A percentile compares a stretch with the other conserved stretches of the same genome.
Conservation (phyloP, 768 basidiomycete genomes). For the Pulveroboletus sp. region DNA sequence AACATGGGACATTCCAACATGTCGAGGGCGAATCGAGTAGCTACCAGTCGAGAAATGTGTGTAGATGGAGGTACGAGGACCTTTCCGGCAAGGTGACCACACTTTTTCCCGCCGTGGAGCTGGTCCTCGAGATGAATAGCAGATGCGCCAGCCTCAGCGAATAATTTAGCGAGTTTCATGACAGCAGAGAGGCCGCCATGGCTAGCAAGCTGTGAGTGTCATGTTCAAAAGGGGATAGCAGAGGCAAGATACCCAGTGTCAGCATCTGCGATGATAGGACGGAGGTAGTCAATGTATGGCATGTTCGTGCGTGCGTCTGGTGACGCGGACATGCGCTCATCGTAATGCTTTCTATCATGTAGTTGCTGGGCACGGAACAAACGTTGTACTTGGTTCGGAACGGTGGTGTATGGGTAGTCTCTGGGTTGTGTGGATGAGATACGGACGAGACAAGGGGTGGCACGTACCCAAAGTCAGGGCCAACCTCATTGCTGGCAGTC, state of each 20-base stretch:
- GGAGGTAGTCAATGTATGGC: conserved; percentile 81
- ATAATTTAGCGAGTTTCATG: conserved; percentile 91
- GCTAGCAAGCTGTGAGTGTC: conserved; percentile 35
- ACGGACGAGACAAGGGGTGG: not conserved
- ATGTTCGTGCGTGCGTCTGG: conserved; percentile 61
- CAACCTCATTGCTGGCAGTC: conserved; percentile 87
- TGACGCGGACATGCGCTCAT: conserved; percentile 68
- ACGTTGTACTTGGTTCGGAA: conserved; percentile 92
- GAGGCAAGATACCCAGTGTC: conserved; percentile 73
- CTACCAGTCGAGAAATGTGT: conserved; percentile 78
- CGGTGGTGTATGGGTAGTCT: conserved; percentile 94
- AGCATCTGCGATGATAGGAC: conserved; percentile 91
- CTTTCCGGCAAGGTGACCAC: conserved; percentile 88
- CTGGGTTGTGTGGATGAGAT: conserved; percentile 33
- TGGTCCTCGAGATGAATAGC: conserved; percentile 94
- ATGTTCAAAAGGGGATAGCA: not conserved
- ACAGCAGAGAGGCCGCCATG: conserved; percentile 92
- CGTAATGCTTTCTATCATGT: conserved; percentile 91
- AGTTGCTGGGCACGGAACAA: conserved; percentile 88
- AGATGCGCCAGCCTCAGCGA: conserved; percentile 91
- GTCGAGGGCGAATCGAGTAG: conserved; percentile 88
- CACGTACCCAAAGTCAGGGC: conserved; percentile 78
- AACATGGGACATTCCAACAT: conserved; percentile 85
- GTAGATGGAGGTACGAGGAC: conserved; percentile 88
- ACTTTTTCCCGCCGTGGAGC: conserved; percentile 93